Evolutionary conservation across 768 basidiomycete species (phyloP), one percentile per base, ranked within the genome.

Genomic region (Boletus rufocinnamomeus): DNA sequence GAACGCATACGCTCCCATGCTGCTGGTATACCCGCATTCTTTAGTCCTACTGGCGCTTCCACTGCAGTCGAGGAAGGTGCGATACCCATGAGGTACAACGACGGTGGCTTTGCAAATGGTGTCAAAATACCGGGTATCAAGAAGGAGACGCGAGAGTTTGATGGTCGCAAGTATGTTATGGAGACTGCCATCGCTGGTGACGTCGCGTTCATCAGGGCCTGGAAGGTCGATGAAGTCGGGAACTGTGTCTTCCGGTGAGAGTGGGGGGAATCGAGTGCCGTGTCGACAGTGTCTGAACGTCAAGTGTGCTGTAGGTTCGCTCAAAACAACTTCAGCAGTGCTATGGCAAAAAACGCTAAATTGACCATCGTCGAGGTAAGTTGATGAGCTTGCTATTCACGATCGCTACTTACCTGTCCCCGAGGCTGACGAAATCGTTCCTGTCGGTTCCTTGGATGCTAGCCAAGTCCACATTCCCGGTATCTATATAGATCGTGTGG

Each of bases 1-100:
- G 94, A 95, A 69, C 87, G 93, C 57, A 79, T 95, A 59, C 88
- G 93, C 37, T 90, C 94, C 8, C 89, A 92, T 57, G 93, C 92
- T 10, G 90, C 92, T 13, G 94, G 94, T 51, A 93, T 94, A 59
- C 93, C 94, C 19, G 93, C 89, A n/a, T 94, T 97, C 79, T 95
- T 80, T 74, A 96, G 92, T 6, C 94, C 93, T 17, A 94, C 93
- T 0, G 94, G 95, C 17, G 91, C 91, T 9, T 83, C 82, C 23
- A 95, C 93, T 21, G 91, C 91, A 3, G 83, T 93, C 3, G 90
- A 95, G 72, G 76, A 85, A 48, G 93, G 93, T 2, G 72, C 81
- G 4, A 91, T 95, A 66, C 89, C 93, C 28, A 81, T 88, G 63
- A 82, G 87, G 25, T 93, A 92, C 72, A 87, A 89, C 50, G 78